Base-by-base conservation (phyloP, 1,284 basidiomycete genomes). In the Cutaneotrichosporon cutaneum region DNA sequence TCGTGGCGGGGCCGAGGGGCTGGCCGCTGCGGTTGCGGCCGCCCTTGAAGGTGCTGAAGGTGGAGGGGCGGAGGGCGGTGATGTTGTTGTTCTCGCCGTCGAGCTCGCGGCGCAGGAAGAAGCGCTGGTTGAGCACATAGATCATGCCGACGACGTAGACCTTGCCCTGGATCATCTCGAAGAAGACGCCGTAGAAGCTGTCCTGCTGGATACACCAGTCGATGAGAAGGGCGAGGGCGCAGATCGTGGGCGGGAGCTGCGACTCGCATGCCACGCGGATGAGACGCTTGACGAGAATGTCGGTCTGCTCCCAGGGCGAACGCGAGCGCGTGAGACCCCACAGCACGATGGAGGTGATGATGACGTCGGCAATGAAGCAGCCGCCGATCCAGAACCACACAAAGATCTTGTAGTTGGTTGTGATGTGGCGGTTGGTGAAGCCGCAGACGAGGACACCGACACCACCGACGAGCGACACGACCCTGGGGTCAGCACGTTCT, bases 291-390 rank as follows among this genome's bases (percentile, higher is more conserved):
- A 72, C 65, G 4, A 72, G 48, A 2, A 55, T 55, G 32, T 70
- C 70, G 11, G 71, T 72, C 48, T 68, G 58, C n/a, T 64, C 64
- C 70, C 70, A 71, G 8, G 67, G 68, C 5, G 70, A 71, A 21
- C 68, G 66, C 22, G 66, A 64, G 48, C 53, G 60, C 45, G 59
- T 58, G 10, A 72, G 61, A 30, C 71, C 71, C 59, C 60, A 69
- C 10, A 64, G 61, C 36, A 70, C 60, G 11, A 60, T 53, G 16
- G 30, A 45, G 16, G 61, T 64, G 22, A 67, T 62, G 35, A 61
- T 56, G 7, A 64, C n/a, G 32, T 64, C 64, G 55, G 61, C 60
- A 3, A 58, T 21, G 9, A 45, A 59, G 11, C 58, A 60, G 16
- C 58, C 58, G 21, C 10, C 8, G 9, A 56, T 56, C 56, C 62